Base-by-base conservation (phyloP, 208 protist species). In the Trypanosoma conorhini region DNA sequence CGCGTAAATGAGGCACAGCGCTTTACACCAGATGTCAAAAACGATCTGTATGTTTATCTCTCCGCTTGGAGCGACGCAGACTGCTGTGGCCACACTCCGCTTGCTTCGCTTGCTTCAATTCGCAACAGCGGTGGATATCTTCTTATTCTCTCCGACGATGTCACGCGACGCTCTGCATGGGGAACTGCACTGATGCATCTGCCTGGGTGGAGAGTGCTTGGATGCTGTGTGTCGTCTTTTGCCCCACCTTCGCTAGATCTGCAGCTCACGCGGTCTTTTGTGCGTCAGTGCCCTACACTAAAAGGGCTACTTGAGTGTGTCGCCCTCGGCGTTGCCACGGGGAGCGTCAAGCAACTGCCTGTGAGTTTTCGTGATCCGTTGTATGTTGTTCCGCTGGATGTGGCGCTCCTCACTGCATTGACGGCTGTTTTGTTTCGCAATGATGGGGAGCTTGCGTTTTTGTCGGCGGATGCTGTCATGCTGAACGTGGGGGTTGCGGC, bases 351-450 rank as follows among this genome's bases (percentile, higher is more conserved):
- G 12, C 55, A 82, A 30, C 51, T 94, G 33, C 79, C 80, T 31
- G 67, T 90, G 1, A 48, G 52, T 9, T 80, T 81, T 42, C 64
- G 65, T 24, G 78, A 88, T n/a, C 52, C 66, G 5, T 72, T 77
- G 0, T 57, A 66, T 33, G 75, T 93, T 31, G 82, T 83, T 0
- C 88, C 91, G 1, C 69, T 93, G 7, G 88, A 96, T 73, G 58
- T 94, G 3, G 81, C 81, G 7, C 31, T 89, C 35, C 85, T 54
- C n/a, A 54, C 50, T 26, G 50, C 50, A 26, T 24, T 54, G 50
- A 24, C 50, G 17, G 50, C 50, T 10, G 50, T 54, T 19, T 21
- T 54, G 50, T 21, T 54, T 24, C 50, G 26, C 4, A 24, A 54
- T 19, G 50, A 54, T 54, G 26, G n/a, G 7, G 50, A 21, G 19